Evolutionary conservation across 805 yeast genomes (phyloP).

Genomic region (Monosporozyma siamensis): DNA sequence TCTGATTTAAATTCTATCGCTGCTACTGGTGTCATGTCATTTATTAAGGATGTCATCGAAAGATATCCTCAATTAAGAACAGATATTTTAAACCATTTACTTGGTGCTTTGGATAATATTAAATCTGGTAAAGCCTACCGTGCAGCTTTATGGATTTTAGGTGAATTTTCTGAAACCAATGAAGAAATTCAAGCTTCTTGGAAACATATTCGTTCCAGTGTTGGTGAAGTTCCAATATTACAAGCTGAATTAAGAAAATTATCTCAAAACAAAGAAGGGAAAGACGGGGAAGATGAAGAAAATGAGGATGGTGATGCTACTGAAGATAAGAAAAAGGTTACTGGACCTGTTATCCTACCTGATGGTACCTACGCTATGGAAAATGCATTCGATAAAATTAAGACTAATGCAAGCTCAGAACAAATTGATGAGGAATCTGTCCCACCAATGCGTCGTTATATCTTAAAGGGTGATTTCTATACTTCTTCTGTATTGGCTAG

Average conservation of each 20-base stretch:
- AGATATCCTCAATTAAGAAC: constrained; percentile 74
- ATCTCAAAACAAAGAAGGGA: constrained; percentile 32
- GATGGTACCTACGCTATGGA: constrained; percentile 99
- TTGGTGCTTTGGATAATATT: constrained; percentile 52
- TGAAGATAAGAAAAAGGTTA: constrained; percentile 23
- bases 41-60: constrained; percentile 90
- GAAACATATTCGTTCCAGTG: constrained; percentile 70
- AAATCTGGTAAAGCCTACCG: constrained; percentile 87
- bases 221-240: constrained; percentile 88
- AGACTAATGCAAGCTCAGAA: constrained; percentile 55
- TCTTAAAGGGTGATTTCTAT: constrained; percentile 83
- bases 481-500: constrained; percentile 81
- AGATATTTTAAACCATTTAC: constrained; percentile 52
- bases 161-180: constrained; percentile 77
- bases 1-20: constrained; percentile 76
- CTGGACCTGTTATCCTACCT: constrained; percentile 82
- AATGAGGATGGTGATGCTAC: constrained; percentile 20
- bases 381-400: constrained; percentile 70
- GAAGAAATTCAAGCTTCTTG: constrained; percentile 71
- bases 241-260: constrained; percentile 53
- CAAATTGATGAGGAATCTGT: constrained; percentile 37
- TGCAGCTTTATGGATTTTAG: constrained; percentile 91
- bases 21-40: constrained; percentile 82
- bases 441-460: constrained; percentile 73
- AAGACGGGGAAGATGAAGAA: constrained; percentile 24